Conservation (phyloP, 495 filamentous ascomycete genomes). For the Penicillium goetzii region DNA sequence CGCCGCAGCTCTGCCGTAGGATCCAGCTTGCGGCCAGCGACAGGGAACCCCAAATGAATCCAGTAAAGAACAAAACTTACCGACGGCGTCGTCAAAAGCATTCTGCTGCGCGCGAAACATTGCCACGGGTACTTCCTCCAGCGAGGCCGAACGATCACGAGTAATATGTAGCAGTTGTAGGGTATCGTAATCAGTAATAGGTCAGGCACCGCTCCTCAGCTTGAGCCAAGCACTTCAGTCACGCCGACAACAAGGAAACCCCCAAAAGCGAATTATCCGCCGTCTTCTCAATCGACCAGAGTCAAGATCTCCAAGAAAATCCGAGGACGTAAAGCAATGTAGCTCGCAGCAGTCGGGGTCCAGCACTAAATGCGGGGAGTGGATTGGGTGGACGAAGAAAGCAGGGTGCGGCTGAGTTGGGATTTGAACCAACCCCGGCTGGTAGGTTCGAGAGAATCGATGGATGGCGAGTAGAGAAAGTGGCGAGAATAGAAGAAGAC, state of each 20-base stretch:
- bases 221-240: conserved; percentile 10
- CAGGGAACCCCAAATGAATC: background rate
- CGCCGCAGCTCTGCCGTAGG: background rate
- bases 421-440: conserved; percentile 14
- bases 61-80: conserved; percentile 48
- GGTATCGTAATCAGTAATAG: background rate
- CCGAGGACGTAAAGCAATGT: background rate
- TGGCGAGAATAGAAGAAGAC: background rate
- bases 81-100: conserved; percentile 79
- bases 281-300: background rate
- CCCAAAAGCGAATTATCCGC: background rate
- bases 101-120: conserved; percentile 86
- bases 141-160: conserved; percentile 7
- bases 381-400: conserved; percentile 3
- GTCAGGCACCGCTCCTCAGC: conserved; percentile 18
- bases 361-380: conserved; percentile 41
- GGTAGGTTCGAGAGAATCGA: background rate
- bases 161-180: background rate
- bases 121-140: conserved; percentile 18
- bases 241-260: conserved; percentile 4
- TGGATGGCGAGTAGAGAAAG: background rate
- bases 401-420: conserved; percentile 15
- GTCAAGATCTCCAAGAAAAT: background rate
- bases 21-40: conserved; percentile 2
- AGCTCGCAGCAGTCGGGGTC: conserved; percentile 15